Evolutionary conservation across 2,329 filamentous ascomycete genomes (phyloP).

Genomic region (Xylaria hypoxylon): DNA sequence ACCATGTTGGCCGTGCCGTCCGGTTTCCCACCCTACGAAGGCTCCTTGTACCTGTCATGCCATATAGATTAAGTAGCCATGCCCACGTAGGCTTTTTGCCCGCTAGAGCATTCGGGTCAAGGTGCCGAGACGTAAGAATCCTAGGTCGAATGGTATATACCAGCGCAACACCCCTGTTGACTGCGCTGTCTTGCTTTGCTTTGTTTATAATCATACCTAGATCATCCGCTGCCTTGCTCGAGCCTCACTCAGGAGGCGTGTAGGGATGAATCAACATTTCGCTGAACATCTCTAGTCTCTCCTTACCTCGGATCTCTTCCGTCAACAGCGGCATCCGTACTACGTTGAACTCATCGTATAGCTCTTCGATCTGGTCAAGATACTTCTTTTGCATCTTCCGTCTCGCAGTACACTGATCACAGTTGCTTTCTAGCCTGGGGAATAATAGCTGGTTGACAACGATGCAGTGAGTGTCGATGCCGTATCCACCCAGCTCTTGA

Average conservation of each 20-base stretch:
- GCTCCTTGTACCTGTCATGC: neutral
- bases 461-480: constrained; percentile 96
- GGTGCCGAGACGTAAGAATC: neutral
- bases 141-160: neutral
- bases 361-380: constrained; percentile 96
- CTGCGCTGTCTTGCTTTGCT: constrained; percentile 1
- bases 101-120: neutral
- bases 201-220: constrained; percentile 5
- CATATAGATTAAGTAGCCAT: neutral
- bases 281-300: constrained; percentile 90
- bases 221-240: neutral
- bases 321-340: constrained; percentile 97
- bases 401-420: constrained; percentile 94
- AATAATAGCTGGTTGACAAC: constrained; percentile 98
- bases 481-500: constrained; percentile 91
- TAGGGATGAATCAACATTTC: constrained; percentile 85
- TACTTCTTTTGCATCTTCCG: constrained; percentile 99
- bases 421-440: constrained; percentile 84
- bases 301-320: constrained; percentile 95
- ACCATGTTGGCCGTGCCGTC: neutral
- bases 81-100: neutral
- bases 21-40: neutral
- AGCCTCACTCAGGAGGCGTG: constrained; percentile 67
- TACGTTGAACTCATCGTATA: constrained; percentile 99
- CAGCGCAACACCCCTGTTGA: neutral